Conservation (phyloP, 1,139 yeast species). For the Hyphopichia pseudoburtonii region DNA sequence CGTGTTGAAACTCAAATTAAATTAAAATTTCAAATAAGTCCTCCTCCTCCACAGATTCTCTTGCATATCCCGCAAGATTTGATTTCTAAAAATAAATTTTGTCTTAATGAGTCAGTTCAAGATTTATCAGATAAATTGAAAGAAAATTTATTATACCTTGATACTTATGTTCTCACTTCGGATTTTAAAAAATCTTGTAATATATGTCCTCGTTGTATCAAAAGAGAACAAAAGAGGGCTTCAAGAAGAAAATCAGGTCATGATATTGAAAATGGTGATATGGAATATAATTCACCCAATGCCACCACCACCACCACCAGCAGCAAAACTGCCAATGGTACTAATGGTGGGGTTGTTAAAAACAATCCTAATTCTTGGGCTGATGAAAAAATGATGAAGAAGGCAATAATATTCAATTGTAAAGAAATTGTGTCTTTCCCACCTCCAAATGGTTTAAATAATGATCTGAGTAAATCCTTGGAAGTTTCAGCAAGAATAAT, state of each 20-base stretch:
- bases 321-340: slow-evolving; percentile 9
- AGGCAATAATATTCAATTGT: slow-evolving; percentile 88
- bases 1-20: slow-evolving; percentile 96
- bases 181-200: slow-evolving; percentile 57
- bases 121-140: slow-evolving; percentile 45
- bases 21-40: slow-evolving; percentile 62
- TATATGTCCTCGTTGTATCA: slow-evolving; percentile 84
- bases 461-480: slow-evolving; percentile 42
- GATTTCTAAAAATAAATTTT: slow-evolving; percentile 82
- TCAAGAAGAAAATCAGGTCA: slow-evolving; percentile 77
- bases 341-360: slow-evolving; percentile 29
- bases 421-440: slow-evolving; percentile 82
- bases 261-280: slow-evolving; percentile 16
- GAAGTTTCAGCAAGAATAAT: slow-evolving; percentile 85
- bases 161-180: slow-evolving; percentile 65
- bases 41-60: slow-evolving; percentile 69
- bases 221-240: slow-evolving; percentile 91
- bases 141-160: slow-evolving; percentile 58
- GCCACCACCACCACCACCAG: slow-evolving; percentile 9
- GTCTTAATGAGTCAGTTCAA: slow-evolving; percentile 50
- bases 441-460: slow-evolving; percentile 51
- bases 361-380: slow-evolving; percentile 64
- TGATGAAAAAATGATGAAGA: slow-evolving; percentile 68
- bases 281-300: slow-evolving; percentile 2
- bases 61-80: slow-evolving; percentile 84